Conservation (phyloP, 2,329 filamentous ascomycete genomes). For the Colletotrichum phormii region DNA sequence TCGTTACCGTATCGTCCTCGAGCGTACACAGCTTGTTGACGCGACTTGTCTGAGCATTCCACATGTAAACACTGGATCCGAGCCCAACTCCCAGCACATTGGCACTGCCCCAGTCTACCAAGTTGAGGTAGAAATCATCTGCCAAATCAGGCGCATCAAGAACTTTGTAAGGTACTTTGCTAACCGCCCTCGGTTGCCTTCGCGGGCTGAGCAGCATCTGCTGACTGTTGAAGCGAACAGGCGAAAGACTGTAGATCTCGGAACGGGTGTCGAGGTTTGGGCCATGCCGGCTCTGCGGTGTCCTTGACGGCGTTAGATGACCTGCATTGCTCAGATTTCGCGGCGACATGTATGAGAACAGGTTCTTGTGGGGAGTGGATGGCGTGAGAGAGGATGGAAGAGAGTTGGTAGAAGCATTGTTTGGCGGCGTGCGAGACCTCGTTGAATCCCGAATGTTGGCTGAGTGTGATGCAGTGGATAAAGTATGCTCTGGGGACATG, state of each 20-base stretch:
- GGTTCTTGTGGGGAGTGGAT: conserved; percentile 96
- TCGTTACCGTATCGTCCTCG: conserved; percentile 93
- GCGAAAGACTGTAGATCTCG: conserved; percentile 95
- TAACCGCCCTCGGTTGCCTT: conserved; percentile 88
- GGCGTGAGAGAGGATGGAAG: conserved; percentile 85
- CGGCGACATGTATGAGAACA: conserved; percentile 91
- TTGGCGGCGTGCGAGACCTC: conserved; percentile 84
- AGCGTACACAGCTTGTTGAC: conserved; percentile 96
- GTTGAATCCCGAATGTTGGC: conserved; percentile 70
- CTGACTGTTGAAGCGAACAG: conserved; percentile 92
- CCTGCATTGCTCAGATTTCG: conserved; percentile 76
- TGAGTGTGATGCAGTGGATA: conserved; percentile 61
- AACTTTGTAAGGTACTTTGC: conserved; percentile 98
- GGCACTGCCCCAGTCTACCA: conserved; percentile 97
- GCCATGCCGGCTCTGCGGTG: conserved; percentile 87
- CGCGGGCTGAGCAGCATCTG: conserved; percentile 92
- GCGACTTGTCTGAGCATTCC: conserved; percentile 91
- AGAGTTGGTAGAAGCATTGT: conserved; percentile 67
- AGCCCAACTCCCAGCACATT: conserved; percentile 94
- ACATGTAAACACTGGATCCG: conserved; percentile 96
- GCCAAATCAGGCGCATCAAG: conserved; percentile 95
- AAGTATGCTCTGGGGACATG: conserved; percentile 68
- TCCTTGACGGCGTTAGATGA: conserved; percentile 90
- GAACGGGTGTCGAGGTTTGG: conserved; percentile 90
- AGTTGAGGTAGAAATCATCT: conserved; percentile 97